These are phyloP conservation scores for Boletus vinaceobasis DNA, from an alignment of 768 basidiomycete species.

Conservation along the genomic window DNA sequence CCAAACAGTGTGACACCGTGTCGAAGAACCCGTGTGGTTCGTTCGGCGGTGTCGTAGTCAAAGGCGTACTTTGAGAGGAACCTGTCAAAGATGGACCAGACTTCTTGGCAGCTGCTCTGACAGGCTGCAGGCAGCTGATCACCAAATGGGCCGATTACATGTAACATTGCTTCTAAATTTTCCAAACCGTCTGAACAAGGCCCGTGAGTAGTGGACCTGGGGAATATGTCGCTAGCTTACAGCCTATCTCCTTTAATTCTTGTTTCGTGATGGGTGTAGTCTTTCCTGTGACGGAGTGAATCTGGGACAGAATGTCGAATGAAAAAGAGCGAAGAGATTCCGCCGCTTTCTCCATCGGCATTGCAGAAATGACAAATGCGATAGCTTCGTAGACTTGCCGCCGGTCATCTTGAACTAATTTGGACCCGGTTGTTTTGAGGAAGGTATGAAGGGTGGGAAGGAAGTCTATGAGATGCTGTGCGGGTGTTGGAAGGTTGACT, in stretches of 20 bases:
- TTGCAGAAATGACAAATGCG: constrained; percentile 89
- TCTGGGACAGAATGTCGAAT: constrained; percentile 73
- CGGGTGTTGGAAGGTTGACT: neutral
- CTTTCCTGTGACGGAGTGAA: constrained; percentile 63
- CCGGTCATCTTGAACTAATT: constrained; percentile 81
- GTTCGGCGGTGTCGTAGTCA: constrained; percentile 75
- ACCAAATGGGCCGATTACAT: constrained; percentile 76
- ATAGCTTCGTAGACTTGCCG: constrained; percentile 95
- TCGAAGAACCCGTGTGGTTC: constrained; percentile 78
- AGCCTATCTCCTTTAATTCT: constrained; percentile 62
- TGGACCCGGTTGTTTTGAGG: constrained; percentile 72
- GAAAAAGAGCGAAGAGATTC: constrained; percentile 84
- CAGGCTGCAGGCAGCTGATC: constrained; percentile 81
- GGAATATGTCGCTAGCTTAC: constrained; percentile 44
- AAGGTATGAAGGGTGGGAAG: constrained; percentile 90
- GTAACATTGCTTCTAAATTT: constrained; percentile 89
- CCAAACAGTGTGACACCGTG: constrained; percentile 83
- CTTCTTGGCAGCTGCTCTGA: constrained; percentile 70
- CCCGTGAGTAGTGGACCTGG: constrained; percentile 6
- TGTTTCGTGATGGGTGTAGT: constrained; percentile 57
- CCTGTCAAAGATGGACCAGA: constrained; percentile 79
- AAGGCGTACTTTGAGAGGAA: constrained; percentile 78
- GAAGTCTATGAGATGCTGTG: constrained; percentile 85
- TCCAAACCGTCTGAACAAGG: constrained; percentile 70
- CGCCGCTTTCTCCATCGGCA: constrained; percentile 87